These are phyloP conservation scores for Globisporangium cylindrosporum DNA, from an alignment of 352 stramenopile species.

Conservation along the genomic window DNA sequence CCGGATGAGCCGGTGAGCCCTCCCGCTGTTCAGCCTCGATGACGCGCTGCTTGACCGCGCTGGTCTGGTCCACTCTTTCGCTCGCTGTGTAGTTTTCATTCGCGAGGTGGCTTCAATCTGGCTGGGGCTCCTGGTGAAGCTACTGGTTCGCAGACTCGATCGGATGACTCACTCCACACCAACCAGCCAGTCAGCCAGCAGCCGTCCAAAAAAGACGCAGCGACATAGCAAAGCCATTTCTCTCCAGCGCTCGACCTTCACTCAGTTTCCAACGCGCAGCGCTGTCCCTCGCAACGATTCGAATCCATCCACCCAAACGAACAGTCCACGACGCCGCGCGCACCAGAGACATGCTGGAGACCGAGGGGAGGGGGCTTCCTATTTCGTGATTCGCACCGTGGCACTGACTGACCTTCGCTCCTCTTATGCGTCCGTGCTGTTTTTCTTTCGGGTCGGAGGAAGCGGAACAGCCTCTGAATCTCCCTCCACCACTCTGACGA, in stretches of 20 bases:
- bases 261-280: background rate
- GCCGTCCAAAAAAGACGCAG: constrained; percentile 3
- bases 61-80: background rate
- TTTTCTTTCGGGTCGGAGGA: background rate
- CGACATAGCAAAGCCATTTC: constrained; percentile 9
- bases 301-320: background rate
- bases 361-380: background rate
- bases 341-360: background rate
- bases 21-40: background rate
- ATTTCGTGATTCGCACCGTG: background rate
- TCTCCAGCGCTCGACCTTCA: constrained; percentile 5
- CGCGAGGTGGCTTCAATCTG: background rate
- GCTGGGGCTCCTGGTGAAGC: background rate
- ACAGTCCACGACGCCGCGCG: background rate
- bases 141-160: background rate
- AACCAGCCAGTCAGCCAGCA: background rate
- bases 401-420: background rate
- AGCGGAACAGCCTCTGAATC: constrained; percentile 6
- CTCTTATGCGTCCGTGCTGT: background rate
- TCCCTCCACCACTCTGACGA: background rate
- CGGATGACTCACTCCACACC: background rate
- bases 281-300: background rate
- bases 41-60: too few species aligned
- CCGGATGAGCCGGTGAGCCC: background rate
- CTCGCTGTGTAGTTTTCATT: background rate